Evolutionary conservation across 306 rosid species (phyloP).

Genomic region (Fragaria vesca): DNA sequence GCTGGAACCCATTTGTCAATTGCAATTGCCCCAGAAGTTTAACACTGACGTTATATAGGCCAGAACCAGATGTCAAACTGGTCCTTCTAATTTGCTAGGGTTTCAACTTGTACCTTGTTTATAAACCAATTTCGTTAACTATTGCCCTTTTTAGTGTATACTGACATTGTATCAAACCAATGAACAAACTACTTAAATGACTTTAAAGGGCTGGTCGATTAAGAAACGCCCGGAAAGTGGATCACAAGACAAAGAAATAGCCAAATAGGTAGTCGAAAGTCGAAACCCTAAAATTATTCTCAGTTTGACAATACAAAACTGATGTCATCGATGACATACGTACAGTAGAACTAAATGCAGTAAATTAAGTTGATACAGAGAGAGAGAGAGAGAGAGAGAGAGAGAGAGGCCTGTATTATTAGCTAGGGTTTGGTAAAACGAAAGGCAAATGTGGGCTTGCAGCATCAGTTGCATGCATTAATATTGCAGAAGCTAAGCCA

Average conservation of each 20-base stretch:
- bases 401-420: too few relatives aligned
- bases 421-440: not conserved
- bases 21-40: not conserved
- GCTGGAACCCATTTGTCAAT: slow-evolving; percentile 14
- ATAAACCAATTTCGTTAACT: too few relatives aligned
- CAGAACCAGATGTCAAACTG: not conserved
- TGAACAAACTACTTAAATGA: too few relatives aligned
- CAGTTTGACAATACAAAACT: too few relatives aligned
- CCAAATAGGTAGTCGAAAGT: not conserved
- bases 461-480: not conserved
- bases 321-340: not conserved
- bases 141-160: not conserved
- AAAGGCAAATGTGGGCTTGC: not conserved
- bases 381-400: too few relatives aligned
- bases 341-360: too few relatives aligned
- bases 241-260: not conserved
- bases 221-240: not conserved
- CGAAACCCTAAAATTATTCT: too few relatives aligned
- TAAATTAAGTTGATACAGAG: too few relatives aligned
- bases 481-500: not conserved
- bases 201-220: not conserved
- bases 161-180: too few relatives aligned
- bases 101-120: too few relatives aligned
- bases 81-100: not conserved
- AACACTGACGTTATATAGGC: not conserved